Percentiles rank a stretch among this genome's conserved stretches.
Conservation (phyloP, 345 rosid genomes). For the Eucalyptus erythrocorys region DNA sequence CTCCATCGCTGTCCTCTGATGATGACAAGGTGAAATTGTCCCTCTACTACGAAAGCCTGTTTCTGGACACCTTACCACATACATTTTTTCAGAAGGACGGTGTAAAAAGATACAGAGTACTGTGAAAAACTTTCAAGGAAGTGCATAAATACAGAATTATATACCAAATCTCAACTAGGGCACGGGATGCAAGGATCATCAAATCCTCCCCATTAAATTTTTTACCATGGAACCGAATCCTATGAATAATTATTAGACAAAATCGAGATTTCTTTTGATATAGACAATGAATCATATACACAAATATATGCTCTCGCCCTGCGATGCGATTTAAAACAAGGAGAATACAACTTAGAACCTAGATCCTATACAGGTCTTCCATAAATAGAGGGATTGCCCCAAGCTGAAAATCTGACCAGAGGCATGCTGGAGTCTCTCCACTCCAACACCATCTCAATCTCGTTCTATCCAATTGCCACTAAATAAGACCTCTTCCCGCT, state of each 20-base stretch:
- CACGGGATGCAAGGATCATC: background rate
- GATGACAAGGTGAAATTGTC: slow-evolving; percentile 9
- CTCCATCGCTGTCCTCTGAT: background rate
- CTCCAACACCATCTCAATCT: slow-evolving; percentile 24
- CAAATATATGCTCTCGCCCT: background rate
- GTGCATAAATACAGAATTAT: no score
- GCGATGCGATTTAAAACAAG: no score
- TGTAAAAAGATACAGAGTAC: no score
- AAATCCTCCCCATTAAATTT: no score
- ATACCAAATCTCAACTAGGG: background rate
- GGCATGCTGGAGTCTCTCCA: slow-evolving; percentile 17
- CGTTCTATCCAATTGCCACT: slow-evolving; percentile 10
- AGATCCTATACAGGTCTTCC: background rate
- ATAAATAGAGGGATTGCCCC: slow-evolving; percentile 4
- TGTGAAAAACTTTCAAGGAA: no score
- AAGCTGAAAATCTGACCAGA: slow-evolving; percentile 18
- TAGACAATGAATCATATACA: background rate
- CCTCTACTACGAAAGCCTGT: slow-evolving; percentile 24
- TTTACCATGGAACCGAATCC: no score
- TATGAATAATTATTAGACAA: no score
- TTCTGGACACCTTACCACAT: no score
- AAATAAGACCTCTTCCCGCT: slow-evolving; percentile 6
- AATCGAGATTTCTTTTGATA: background rate
- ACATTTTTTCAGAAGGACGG: no score
- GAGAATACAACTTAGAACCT: no score